Percentiles rank a stretch among this genome's conserved stretches.
These are phyloP conservation scores for Acacia acuminata DNA, from an alignment of 306 rosid species.

Conservation along the genomic window DNA sequence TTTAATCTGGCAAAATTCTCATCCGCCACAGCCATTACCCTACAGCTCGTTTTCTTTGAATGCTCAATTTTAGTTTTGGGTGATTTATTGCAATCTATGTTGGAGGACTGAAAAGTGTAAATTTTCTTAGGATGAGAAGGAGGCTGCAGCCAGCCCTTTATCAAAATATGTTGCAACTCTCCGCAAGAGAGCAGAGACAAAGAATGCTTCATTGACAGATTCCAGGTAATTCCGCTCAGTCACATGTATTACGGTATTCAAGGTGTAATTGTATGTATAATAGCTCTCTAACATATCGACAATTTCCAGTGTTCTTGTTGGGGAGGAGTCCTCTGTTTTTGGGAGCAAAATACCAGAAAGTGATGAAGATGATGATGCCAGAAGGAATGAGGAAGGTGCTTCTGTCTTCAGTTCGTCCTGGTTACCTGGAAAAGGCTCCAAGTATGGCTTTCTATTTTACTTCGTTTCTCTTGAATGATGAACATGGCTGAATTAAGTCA, in stretches of 20 bases:
- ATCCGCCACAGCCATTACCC: slow-evolving; percentile 7
- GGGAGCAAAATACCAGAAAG: slow-evolving; percentile 57
- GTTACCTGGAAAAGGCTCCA: slow-evolving; percentile 77
- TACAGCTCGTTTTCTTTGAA: neutral
- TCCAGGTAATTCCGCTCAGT: slow-evolving; percentile 57
- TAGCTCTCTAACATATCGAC: slow-evolving; percentile 38
- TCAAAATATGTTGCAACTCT: slow-evolving; percentile 54
- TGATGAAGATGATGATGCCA: slow-evolving; percentile 55
- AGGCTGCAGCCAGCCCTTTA: slow-evolving; percentile 61
- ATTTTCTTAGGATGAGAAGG: slow-evolving; percentile 67
- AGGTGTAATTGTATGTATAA: slow-evolving; percentile 20
- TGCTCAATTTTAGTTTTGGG: neutral
- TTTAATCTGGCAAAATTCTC: slow-evolving; percentile 3
- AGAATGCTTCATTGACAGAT: slow-evolving; percentile 58
- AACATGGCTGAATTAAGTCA: slow-evolving; percentile 8
- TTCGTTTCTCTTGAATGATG: slow-evolving; percentile 2
- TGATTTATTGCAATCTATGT: slow-evolving; percentile 12
- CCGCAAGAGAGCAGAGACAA: slow-evolving; percentile 69
- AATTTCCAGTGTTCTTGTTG: slow-evolving; percentile 70
- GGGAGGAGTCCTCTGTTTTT: slow-evolving; percentile 68
- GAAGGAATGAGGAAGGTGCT: slow-evolving; percentile 51
- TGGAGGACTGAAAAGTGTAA: slow-evolving; percentile 21
- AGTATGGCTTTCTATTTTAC: slow-evolving; percentile 45
- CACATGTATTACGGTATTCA: slow-evolving; percentile 18
- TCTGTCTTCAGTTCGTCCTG: slow-evolving; percentile 78